Evolutionary conservation across 345 rosid species (phyloP), one percentile per base, ranked within the genome.

Genomic region (Turritis glabra): DNA sequence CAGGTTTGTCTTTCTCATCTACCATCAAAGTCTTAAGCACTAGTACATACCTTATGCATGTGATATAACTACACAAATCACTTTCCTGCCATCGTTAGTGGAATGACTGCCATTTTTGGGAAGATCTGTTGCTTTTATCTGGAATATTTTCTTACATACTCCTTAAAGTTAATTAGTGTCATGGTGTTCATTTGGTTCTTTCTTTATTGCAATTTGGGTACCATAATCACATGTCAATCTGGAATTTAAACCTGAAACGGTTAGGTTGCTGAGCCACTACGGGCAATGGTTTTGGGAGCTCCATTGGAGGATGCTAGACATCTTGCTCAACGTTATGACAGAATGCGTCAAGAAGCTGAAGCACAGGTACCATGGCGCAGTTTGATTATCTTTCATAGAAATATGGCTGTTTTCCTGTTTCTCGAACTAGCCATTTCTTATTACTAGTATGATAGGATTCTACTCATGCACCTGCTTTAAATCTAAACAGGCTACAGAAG

Each of bases 291-390:
- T 47, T 82, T 85, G 89, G 97, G 96, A 78, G 89, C 97, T 68
- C 98, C 98, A 14, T 74, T 94, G 79, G 98, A 94, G 74, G 98
- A 94, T 79, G 98, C 98, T 11, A 85, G 98, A 38, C 97, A 91
- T 89, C 97, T 94, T 85, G 96, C 98, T 53, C 98, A 92, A 74
- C 95, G 96, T 11, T 94, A 90, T 82, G 97, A 94, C 76, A 87
- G 97, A 80, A 83, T 94, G 92, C 86, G 98, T 48, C 97, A 92
- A 77, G 98, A 94, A 82, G 88, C 97, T 62, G 98, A 94, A 90
- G 87, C 95, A 78, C 98, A 94, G 97, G 98, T 92, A 77, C 73
- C 2, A 10, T 13, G 9, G 22, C n/a, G n/a, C n/a, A 15, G 2
- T 64, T 46, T 53, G 56, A 69, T 53, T 25, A n/a, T 9, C 56